phyloP scores from a whole-genome alignment of 2,329 filamentous ascomycete species.

The Aaosphaeria arxii region DNA sequence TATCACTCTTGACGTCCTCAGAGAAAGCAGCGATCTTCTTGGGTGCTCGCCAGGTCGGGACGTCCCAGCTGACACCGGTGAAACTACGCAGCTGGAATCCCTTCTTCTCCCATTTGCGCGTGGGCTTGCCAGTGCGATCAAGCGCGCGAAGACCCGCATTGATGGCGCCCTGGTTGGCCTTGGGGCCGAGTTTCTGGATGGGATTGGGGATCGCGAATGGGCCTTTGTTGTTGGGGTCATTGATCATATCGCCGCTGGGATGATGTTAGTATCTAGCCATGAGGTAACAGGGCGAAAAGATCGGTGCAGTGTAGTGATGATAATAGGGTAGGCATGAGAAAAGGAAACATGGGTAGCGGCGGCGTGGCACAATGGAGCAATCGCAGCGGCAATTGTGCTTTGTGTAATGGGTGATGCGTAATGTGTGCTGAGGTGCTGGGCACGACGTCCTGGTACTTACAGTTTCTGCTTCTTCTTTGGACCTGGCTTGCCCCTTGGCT shows the following conservation, averaged over 20 bases:
- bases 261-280: conserved; percentile 15
- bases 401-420: neutral
- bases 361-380: too few relatives aligned
- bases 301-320: neutral
- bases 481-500: conserved; percentile 80
- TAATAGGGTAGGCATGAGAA: conserved; percentile 25
- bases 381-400: too few relatives aligned
- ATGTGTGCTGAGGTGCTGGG: neutral
- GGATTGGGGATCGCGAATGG: conserved; percentile 43
- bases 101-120: conserved; percentile 85
- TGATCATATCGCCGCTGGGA: conserved; percentile 50
- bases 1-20: conserved; percentile 59
- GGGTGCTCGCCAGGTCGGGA: conserved; percentile 81
- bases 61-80: conserved; percentile 79
- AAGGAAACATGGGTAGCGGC: neutral
- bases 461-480: conserved; percentile 94
- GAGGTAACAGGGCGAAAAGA: neutral
- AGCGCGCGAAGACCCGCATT: conserved; percentile 93
- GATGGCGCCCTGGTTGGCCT: conserved; percentile 95
- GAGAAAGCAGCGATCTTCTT: conserved; percentile 54
- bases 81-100: conserved; percentile 87
- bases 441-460: conserved; percentile 59
- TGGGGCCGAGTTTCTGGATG: conserved; percentile 85
- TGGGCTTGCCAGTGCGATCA: conserved; percentile 87
- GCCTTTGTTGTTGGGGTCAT: conserved; percentile 37